A percentile compares a stretch with the other conserved stretches of the same genome.
phyloP scores from a whole-genome alignment of 2,329 filamentous ascomycete genomes.

The Acrodontium crateriforme region DNA sequence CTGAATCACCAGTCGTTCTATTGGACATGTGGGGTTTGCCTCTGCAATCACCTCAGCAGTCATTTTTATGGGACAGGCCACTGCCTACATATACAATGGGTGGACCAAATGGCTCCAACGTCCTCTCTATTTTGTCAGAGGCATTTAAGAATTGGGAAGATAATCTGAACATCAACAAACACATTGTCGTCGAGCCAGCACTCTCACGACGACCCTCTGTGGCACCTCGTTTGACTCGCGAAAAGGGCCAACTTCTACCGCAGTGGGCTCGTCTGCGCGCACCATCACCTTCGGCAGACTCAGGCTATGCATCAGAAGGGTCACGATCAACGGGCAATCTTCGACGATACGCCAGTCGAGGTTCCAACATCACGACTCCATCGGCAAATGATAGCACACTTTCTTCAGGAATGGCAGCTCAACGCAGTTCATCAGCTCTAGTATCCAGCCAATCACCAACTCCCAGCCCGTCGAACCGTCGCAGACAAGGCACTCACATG shows the following conservation, averaged over 20 bases:
- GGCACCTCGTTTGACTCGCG: constrained; percentile 14
- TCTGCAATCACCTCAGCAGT: constrained; percentile 47
- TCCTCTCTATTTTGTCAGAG: constrained; percentile 61
- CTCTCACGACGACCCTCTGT: constrained; percentile 15
- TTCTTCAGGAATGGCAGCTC: not conserved
- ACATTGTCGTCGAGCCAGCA: constrained; percentile 36
- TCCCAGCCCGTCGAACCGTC: too few relatives aligned
- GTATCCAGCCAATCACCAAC: constrained; percentile 5
- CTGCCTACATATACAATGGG: constrained; percentile 50
- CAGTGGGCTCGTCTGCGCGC: constrained; percentile 17
- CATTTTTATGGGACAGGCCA: constrained; percentile 55
- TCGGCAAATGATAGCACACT: constrained; percentile 7
- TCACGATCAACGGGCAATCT: constrained; percentile 10
- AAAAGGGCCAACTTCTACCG: constrained; percentile 14
- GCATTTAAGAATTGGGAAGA: constrained; percentile 66
- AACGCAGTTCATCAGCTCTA: constrained; percentile 2
- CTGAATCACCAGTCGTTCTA: constrained; percentile 50
- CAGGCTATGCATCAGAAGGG: constrained; percentile 18
- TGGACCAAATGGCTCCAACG: constrained; percentile 38
- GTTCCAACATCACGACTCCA: constrained; percentile 10
- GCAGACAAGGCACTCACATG: constrained; percentile 47
- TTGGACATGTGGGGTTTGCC: constrained; percentile 75
- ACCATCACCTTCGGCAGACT: constrained; percentile 18
- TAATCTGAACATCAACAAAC: constrained; percentile 56
- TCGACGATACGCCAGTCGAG: constrained; percentile 11